Evolutionary conservation across 2,329 filamentous ascomycete genomes (phyloP).

Genomic region (Lecanoromycetidae sp.): DNA sequence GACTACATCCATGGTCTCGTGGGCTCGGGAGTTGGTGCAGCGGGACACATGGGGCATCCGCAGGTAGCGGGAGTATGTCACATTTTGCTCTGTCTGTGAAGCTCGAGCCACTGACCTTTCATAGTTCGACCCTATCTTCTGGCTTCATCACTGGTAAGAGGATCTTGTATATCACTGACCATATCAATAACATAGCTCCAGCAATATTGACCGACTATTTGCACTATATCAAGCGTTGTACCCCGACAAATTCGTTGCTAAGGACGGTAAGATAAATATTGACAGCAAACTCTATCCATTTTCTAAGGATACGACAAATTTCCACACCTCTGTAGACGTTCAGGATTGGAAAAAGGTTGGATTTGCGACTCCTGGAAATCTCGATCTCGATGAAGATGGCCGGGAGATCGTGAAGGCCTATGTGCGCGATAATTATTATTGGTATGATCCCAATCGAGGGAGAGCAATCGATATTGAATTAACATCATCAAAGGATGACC

Average conservation of each 20-base stretch:
- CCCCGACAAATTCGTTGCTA: background rate
- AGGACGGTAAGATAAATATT: background rate
- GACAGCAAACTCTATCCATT: background rate
- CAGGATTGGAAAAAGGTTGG: background rate
- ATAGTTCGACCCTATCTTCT: slow-evolving; percentile 4
- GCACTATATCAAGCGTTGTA: background rate
- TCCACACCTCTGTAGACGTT: background rate
- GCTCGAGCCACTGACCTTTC: too few relatives aligned
- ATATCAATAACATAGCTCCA: background rate
- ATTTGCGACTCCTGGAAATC: slow-evolving; percentile 1
- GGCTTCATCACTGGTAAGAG: background rate
- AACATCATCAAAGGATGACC: background rate
- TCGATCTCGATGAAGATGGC: background rate
- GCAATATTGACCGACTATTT: slow-evolving; percentile 3
- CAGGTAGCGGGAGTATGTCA: background rate
- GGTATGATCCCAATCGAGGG: background rate
- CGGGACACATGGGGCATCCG: background rate
- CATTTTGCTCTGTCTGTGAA: background rate
- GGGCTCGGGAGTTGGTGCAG: background rate
- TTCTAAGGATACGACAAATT: background rate
- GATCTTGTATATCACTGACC: background rate
- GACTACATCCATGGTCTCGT: slow-evolving; percentile 1
- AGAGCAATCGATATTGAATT: background rate
- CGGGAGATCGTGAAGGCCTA: background rate
- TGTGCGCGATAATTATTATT: slow-evolving; percentile 4